Conservation (phyloP, 768 basidiomycete species). For the Lactifluus pinguis region DNA sequence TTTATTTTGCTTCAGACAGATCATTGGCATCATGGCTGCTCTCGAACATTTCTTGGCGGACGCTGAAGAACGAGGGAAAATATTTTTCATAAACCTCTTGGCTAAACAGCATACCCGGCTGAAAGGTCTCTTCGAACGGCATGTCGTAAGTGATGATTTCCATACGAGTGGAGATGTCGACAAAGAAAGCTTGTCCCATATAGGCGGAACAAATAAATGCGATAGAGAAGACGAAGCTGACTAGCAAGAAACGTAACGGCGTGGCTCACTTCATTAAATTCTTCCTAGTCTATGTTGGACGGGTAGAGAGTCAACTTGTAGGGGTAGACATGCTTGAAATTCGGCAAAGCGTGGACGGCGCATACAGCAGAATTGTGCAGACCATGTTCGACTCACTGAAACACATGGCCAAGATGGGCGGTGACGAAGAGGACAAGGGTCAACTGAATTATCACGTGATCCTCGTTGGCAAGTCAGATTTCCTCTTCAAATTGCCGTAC, state of each 20-base stretch:
- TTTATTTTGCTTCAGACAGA: slow-evolving; percentile 44
- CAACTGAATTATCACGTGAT: slow-evolving; percentile 95
- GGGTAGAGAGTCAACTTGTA: slow-evolving; percentile 76
- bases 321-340: slow-evolving; percentile 72
- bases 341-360: slow-evolving; percentile 63
- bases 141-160: slow-evolving; percentile 41
- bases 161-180: slow-evolving; percentile 1
- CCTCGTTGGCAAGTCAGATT: slow-evolving; percentile 63
- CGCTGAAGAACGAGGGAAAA: slow-evolving; percentile 70
- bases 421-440: slow-evolving; percentile 91
- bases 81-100: slow-evolving; percentile 60
- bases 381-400: slow-evolving; percentile 89
- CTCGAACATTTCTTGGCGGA: slow-evolving; percentile 71
- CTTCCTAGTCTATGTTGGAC: slow-evolving; percentile 81
- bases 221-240: slow-evolving; percentile 86
- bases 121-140: slow-evolving; percentile 68
- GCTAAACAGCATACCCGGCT: slow-evolving; percentile 78
- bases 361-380: slow-evolving; percentile 83
- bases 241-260: slow-evolving; percentile 87
- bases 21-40: slow-evolving; percentile 71
- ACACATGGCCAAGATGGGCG: slow-evolving; percentile 93
- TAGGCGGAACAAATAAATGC: slow-evolving; percentile 82
- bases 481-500: not conserved
- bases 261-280: slow-evolving; percentile 87
- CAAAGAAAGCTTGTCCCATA: not conserved